phyloP scores from a whole-genome alignment of 306 rosid genomes.

The Gillenia trifoliata region DNA sequence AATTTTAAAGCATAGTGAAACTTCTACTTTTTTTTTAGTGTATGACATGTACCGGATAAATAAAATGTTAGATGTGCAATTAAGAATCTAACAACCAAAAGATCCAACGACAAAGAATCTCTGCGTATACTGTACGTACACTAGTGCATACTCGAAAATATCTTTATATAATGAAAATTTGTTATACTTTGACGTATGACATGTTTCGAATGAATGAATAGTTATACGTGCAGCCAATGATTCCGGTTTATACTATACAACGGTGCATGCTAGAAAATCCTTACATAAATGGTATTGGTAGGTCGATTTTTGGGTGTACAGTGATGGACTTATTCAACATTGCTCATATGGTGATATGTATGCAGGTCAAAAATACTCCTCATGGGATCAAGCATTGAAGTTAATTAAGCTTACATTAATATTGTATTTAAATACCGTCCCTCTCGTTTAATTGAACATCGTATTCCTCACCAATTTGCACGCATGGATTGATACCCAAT shows the following conservation, averaged over 20 bases:
- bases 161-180: too few relatives aligned
- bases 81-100: not conserved
- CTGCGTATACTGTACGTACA: rapidly evolving
- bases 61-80: not conserved
- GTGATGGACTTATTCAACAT: too few relatives aligned
- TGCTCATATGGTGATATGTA: not conserved
- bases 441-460: not conserved
- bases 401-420: too few relatives aligned
- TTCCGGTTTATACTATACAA: not conserved
- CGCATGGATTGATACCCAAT: not conserved
- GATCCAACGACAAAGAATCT: too few relatives aligned
- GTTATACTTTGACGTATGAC: not conserved
- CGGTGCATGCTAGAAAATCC: too few relatives aligned
- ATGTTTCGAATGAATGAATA: too few relatives aligned
- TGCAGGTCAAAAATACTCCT: not conserved
- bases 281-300: too few relatives aligned
- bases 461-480: too few relatives aligned
- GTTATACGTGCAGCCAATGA: not conserved
- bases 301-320: too few relatives aligned
- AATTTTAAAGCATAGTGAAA: too few relatives aligned
- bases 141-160: too few relatives aligned
- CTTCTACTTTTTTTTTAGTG: too few relatives aligned
- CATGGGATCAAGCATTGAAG: not conserved
- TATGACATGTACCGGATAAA: not conserved
- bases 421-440: not conserved